Evolutionary conservation across 129 eudicot genomes (phyloP).

Genomic region (Artemisia tridentata): DNA sequence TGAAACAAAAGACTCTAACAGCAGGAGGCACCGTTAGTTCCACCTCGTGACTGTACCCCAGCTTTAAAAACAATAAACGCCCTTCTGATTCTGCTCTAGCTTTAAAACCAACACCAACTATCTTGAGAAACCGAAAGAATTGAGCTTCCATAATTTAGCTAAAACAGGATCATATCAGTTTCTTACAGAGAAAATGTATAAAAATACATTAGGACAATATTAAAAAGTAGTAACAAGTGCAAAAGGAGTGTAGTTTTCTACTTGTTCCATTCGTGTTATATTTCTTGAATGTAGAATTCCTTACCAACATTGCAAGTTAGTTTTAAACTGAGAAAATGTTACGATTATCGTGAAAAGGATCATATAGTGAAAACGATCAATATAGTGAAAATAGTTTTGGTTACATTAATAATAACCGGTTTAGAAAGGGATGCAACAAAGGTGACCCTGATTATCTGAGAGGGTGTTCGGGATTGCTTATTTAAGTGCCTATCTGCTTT

Average conservation of each 20-base stretch:
- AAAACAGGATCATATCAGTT: neutral
- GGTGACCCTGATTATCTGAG: no score
- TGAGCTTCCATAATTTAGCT: slow-evolving; percentile 40
- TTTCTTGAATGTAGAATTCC: neutral
- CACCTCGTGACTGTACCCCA: slow-evolving; percentile 45
- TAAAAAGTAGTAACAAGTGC: neutral
- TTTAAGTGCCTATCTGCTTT: no score
- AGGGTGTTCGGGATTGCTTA: no score
- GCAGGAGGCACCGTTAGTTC: slow-evolving; percentile 42
- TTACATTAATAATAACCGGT: no score
- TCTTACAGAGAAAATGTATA: neutral
- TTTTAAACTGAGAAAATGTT: neutral
- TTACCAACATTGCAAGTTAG: neutral
- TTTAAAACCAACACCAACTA: slow-evolving; percentile 49
- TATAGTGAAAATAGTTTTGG: neutral
- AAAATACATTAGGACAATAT: neutral
- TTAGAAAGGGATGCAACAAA: no score
- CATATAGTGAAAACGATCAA: neutral
- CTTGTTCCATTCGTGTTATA: no score
- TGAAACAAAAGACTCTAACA: slow-evolving; percentile 42
- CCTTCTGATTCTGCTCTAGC: slow-evolving; percentile 50
- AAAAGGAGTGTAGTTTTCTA: no score
- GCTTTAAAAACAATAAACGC: slow-evolving; percentile 37
- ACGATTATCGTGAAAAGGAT: neutral
- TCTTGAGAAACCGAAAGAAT: slow-evolving; percentile 43